phyloP scores from a whole-genome alignment of 495 filamentous ascomycete genomes.

The Daldinia decipiens region DNA sequence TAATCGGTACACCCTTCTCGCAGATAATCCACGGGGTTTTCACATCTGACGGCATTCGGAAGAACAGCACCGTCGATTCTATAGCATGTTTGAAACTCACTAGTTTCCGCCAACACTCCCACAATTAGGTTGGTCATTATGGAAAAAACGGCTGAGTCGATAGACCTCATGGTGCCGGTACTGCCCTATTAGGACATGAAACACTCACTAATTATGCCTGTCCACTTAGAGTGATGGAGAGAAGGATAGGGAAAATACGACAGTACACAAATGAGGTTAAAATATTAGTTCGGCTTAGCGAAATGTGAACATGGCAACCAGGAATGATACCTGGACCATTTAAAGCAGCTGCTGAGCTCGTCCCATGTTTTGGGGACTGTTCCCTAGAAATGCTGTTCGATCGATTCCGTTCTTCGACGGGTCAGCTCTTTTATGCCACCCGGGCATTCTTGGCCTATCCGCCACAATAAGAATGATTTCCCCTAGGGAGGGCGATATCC shows the following conservation, averaged over 20 bases:
- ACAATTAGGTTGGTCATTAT: background rate
- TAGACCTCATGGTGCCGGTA: background rate
- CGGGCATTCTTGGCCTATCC: too few relatives aligned
- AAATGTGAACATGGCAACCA: background rate
- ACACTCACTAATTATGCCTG: background rate
- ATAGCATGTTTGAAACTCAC: conserved; percentile 19
- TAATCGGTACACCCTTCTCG: conserved; percentile 26
- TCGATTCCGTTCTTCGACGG: too few relatives aligned
- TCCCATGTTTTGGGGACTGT: too few relatives aligned
- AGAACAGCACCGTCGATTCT: conserved; percentile 14
- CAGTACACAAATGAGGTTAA: background rate
- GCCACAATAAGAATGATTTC: too few relatives aligned
- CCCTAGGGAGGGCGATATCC: too few relatives aligned
- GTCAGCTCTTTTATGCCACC: too few relatives aligned
- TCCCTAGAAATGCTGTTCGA: too few relatives aligned
- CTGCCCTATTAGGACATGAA: background rate
- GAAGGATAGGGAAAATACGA: background rate
- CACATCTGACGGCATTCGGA: background rate
- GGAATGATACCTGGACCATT: too few relatives aligned
- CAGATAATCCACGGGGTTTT: conserved; percentile 23
- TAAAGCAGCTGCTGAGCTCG: too few relatives aligned
- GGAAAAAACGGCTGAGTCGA: background rate
- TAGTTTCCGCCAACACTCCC: conserved; percentile 3
- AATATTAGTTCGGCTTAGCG: background rate
- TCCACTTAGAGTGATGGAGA: background rate